Base-by-base conservation (phyloP, 768 basidiomycete species). In the Psilocybe subaeruginosa region DNA sequence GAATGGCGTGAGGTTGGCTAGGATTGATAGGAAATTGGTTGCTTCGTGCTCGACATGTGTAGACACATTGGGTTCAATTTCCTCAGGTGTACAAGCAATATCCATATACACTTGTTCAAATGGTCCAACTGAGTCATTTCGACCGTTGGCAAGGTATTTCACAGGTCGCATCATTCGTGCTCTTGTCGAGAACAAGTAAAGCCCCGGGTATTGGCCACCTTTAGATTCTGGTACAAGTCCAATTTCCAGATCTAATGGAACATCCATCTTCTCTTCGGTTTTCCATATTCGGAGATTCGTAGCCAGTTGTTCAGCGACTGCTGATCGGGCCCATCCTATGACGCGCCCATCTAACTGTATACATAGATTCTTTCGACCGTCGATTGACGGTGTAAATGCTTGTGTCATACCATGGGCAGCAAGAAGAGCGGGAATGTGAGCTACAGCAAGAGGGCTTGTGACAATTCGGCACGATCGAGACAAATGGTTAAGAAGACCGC, bases 21-120 rank as follows among this genome's bases (percentile, higher is more conserved):
- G 83, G 68, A 99, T 97, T 2, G 94, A 97, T 57, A 99, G 77
- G 74, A 99, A 95, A 73, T 94, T 96, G 7, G 97, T 98, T 3
- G 97, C 93, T 43, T 92, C 83, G 69, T 94, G 90, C 76, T 99
- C 97, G 45, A 97, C 90, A 74, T 99, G 97, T 0, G 92, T 92
- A 17, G 94, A 91, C 6, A 92, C 80, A 14, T 82, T 87, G 58
- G 77, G 73, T 57, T 88, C 85, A 59, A 98, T 89, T 75, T 97
- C 97, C 66, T 90, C 89, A 3, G 89, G 89, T 56, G 86, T 92
- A 68, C 93, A 90, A 2, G 97, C 97, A 71, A 99, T 93, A 71
- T 99, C 93, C 94, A 99, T 95, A 73, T 99, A 99, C 4, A 98
- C 97, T 77, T 99, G 97, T 75, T 99, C 97, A 68, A 99, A 99